phyloP scores from a whole-genome alignment of 495 filamentous ascomycete species.

The Tuber calosporum region DNA sequence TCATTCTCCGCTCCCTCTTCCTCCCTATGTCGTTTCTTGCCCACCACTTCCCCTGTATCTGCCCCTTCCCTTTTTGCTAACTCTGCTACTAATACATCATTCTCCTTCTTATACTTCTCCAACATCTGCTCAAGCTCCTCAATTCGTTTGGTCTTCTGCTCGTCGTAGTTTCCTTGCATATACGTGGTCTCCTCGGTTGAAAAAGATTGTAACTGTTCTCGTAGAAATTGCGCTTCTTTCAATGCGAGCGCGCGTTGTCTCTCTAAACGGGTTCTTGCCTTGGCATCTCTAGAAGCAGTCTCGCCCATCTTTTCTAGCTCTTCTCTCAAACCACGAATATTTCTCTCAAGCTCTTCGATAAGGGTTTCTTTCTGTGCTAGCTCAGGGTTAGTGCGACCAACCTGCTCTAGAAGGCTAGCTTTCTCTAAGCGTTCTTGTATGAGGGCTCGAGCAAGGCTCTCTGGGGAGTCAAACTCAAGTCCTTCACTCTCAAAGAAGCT shows the following conservation, averaged over 20 bases:
- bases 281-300: constrained; percentile 47
- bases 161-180: constrained; percentile 67
- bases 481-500: constrained; percentile 70
- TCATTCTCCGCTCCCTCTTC: constrained; percentile 63
- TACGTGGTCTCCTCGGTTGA: constrained; percentile 84
- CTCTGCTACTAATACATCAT: constrained; percentile 64
- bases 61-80: constrained; percentile 56
- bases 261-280: constrained; percentile 63
- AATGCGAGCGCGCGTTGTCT: constrained; percentile 74
- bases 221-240: constrained; percentile 89
- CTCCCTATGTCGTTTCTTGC: constrained; percentile 54
- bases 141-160: constrained; percentile 66
- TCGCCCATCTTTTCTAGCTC: constrained; percentile 66
- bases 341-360: constrained; percentile 63
- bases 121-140: constrained; percentile 75
- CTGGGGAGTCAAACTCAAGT: constrained; percentile 75
- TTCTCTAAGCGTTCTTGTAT: constrained; percentile 74
- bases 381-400: constrained; percentile 73
- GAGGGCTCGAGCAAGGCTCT: constrained; percentile 76
- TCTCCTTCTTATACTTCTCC: constrained; percentile 79
- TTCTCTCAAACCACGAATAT: constrained; percentile 53
- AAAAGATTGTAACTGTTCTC: constrained; percentile 84
- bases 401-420: constrained; percentile 63
- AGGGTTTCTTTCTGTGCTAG: constrained; percentile 69
- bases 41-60: constrained; percentile 38